phyloP scores from a whole-genome alignment of 768 basidiomycete species.

The Leccinum rimulosum region DNA sequence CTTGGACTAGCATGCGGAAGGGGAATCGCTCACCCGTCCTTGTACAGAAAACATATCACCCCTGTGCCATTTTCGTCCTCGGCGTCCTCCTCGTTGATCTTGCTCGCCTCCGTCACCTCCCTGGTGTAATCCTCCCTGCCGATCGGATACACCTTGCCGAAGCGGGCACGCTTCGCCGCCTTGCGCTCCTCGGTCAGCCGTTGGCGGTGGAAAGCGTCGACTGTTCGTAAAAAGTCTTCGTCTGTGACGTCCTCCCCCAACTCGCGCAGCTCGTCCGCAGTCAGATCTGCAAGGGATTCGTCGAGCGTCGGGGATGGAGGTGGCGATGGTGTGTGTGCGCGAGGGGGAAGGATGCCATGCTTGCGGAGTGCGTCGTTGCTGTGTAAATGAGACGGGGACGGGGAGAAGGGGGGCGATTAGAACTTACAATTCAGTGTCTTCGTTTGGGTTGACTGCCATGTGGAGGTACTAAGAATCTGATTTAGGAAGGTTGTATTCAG shows the following conservation, averaged over 20 bases:
- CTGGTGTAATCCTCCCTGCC: constrained; percentile 90
- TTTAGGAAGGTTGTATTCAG: constrained; percentile 34
- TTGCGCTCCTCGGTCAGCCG: constrained; percentile 61
- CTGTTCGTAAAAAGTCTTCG: constrained; percentile 72
- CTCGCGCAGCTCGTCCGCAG: constrained; percentile 60
- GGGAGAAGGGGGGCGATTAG: background rate
- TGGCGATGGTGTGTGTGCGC: constrained; percentile 74
- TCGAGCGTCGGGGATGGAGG: constrained; percentile 73
- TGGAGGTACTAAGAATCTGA: constrained; percentile 7
- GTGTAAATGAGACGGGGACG: background rate
- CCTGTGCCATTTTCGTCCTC: constrained; percentile 76
- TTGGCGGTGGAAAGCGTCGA: constrained; percentile 63
- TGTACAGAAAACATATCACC: constrained; percentile 92
- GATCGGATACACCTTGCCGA: constrained; percentile 86
- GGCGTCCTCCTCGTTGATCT: constrained; percentile 61
- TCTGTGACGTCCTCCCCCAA: constrained; percentile 71
- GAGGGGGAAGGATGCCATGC: constrained; percentile 85
- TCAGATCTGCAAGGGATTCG: constrained; percentile 63
- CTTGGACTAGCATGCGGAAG: background rate
- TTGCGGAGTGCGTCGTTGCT: constrained; percentile 95
- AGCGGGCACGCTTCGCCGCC: constrained; percentile 60
- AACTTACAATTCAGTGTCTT: constrained; percentile 95
- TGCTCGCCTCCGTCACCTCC: constrained; percentile 93
- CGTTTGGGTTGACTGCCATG: constrained; percentile 75
- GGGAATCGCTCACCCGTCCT: constrained; percentile 72